Conservation (phyloP, 1,139 yeast species). For the Zygosaccharomyces pseudobailii region DNA sequence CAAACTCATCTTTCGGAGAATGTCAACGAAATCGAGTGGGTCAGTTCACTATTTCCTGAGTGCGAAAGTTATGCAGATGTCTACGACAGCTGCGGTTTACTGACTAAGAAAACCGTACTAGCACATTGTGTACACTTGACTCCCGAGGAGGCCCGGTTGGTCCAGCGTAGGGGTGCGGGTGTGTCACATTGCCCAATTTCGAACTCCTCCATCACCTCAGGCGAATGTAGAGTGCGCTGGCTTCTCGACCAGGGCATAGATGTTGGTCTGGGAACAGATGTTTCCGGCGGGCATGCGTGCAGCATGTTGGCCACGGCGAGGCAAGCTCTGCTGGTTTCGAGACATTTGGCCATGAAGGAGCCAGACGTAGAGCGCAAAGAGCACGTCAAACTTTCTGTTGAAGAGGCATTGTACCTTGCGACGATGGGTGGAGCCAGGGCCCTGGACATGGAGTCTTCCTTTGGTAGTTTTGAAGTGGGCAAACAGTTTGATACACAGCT, state of each 20-base stretch:
- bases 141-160: slow-evolving; percentile 55
- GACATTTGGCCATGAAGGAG: slow-evolving; percentile 68
- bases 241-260: slow-evolving; percentile 62
- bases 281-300: slow-evolving; percentile 86
- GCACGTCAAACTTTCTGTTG: slow-evolving; percentile 51
- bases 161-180: slow-evolving; percentile 56
- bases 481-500: slow-evolving; percentile 82
- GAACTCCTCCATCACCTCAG: slow-evolving; percentile 82
- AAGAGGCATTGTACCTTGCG: slow-evolving; percentile 74
- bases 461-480: slow-evolving; percentile 74
- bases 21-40: slow-evolving; percentile 67
- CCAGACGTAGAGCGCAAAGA: slow-evolving; percentile 34
- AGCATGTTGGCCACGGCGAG: slow-evolving; percentile 72
- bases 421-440: slow-evolving; percentile 90
- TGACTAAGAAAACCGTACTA: slow-evolving; percentile 63
- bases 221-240: slow-evolving; percentile 81
- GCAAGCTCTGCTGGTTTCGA: slow-evolving; percentile 76
- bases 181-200: slow-evolving; percentile 93
- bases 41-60: slow-evolving; percentile 68
- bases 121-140: slow-evolving; percentile 86
- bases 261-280: slow-evolving; percentile 85
- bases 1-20: slow-evolving; percentile 93
- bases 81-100: slow-evolving; percentile 58
- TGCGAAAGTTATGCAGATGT: slow-evolving; percentile 68
- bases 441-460: slow-evolving; percentile 48